phyloP scores from a whole-genome alignment of 164 flowering plant genomes.

The Vitis rotundifolia region DNA sequence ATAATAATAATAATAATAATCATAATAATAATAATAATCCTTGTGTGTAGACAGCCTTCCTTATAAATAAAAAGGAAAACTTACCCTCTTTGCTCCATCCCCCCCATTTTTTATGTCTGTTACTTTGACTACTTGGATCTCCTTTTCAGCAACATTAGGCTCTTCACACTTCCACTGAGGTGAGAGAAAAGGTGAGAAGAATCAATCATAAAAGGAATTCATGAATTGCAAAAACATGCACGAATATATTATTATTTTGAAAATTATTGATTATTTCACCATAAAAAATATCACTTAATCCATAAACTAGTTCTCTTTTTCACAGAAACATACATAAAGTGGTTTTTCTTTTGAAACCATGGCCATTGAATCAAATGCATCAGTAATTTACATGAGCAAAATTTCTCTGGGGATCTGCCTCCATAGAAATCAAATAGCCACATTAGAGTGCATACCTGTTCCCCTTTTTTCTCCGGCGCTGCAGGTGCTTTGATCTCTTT shows the following conservation, averaged over 20 bases:
- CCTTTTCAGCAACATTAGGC: constrained; percentile 7
- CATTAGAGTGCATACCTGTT: not conserved
- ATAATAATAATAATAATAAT: too few relatives aligned
- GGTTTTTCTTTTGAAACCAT: not conserved
- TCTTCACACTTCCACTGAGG: not conserved
- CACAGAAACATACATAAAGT: not conserved
- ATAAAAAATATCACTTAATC: not conserved
- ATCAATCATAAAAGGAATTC: not conserved
- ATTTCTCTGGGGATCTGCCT: too few relatives aligned
- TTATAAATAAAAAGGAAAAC: not conserved
- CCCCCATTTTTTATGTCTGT: constrained; percentile 5
- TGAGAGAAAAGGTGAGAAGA: too few relatives aligned
- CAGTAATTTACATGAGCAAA: not conserved
- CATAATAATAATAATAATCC: too few relatives aligned
- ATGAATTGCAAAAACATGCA: too few relatives aligned
- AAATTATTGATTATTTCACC: too few relatives aligned
- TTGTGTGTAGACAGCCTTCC: not conserved
- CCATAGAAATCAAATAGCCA: not conserved
- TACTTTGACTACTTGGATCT: not conserved
- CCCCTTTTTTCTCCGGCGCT: not conserved
- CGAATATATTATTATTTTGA: too few relatives aligned
- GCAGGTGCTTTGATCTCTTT: constrained; percentile 3
- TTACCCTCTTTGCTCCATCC: not conserved
- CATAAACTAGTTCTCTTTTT: not conserved
- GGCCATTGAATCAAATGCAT: not conserved